Conservation (phyloP, 768 basidiomycete genomes). For the Cyclocybe aegerita region DNA sequence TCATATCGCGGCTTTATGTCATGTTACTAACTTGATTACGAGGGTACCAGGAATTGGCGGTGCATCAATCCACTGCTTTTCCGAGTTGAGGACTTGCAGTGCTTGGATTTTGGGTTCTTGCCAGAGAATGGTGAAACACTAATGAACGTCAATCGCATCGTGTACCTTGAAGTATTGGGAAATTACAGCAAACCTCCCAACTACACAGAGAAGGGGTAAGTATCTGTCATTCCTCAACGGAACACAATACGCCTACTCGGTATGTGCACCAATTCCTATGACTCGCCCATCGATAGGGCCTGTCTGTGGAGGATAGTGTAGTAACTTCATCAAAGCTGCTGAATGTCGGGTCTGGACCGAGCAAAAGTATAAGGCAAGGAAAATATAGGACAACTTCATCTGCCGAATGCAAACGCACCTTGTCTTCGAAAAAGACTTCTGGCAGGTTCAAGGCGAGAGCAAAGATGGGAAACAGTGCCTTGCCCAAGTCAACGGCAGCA, state of each 20-base stretch:
- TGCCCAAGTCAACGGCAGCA: conserved; percentile 44
- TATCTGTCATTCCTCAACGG: not conserved
- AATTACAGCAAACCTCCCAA: conserved; percentile 36
- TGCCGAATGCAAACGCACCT: conserved; percentile 39
- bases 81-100: conserved; percentile 78
- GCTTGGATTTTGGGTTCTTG: conserved; percentile 73
- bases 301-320: conserved; percentile 78
- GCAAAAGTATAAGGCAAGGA: not conserved
- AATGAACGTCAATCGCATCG: not conserved
- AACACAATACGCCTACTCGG: conserved; percentile 47
- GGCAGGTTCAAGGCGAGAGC: conserved; percentile 78
- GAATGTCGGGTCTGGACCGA: conserved; percentile 62
- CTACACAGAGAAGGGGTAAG: conserved; percentile 18
- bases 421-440: conserved; percentile 78
- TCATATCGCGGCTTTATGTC: not conserved
- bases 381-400: not conserved
- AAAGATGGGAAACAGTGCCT: conserved; percentile 78
- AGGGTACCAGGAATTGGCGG: conserved; percentile 77
- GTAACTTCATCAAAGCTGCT: conserved; percentile 78
- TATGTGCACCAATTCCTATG: conserved; percentile 85
- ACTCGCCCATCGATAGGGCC: conserved; percentile 60
- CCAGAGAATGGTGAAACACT: conserved; percentile 90
- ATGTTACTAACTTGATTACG: conserved; percentile 71
- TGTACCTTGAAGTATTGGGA: not conserved
- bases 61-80: conserved; percentile 81